Percentiles rank a stretch among this genome's conserved stretches.
Evolutionary conservation across 176 grass and related monocot species (phyloP).

Genomic region (Ampelocalamus luodianensis): DNA sequence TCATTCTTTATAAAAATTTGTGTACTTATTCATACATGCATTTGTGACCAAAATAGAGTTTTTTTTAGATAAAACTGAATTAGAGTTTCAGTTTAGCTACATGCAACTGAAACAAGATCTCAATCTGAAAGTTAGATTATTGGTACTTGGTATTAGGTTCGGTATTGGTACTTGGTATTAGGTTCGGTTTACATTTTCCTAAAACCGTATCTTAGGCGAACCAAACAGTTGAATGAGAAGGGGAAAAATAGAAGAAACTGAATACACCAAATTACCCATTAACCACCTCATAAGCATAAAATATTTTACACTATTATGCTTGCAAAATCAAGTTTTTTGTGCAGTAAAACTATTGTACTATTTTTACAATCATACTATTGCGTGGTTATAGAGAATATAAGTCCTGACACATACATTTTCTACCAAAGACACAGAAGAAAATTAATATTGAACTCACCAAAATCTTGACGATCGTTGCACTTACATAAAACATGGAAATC

Average conservation of each 20-base stretch:
- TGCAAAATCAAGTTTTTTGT: conserved; percentile 4
- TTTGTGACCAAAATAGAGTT: conserved; percentile 28
- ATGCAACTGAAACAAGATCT: conserved; percentile 33
- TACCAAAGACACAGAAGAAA: conserved; percentile 21
- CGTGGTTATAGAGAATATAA: background rate
- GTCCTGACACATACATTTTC: conserved; percentile 1
- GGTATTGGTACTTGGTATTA: background rate
- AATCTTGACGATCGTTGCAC: background rate
- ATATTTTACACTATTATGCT: background rate
- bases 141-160: background rate
- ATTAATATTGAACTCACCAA: background rate
- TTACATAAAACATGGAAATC: background rate
- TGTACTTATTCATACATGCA: conserved; percentile 15
- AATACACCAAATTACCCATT: background rate
- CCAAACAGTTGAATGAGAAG: background rate
- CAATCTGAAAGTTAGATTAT: conserved; percentile 12
- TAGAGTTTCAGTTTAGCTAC: background rate
- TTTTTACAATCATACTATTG: conserved; percentile 8
- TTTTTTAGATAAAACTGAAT: background rate
- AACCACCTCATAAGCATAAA: conserved; percentile 14
- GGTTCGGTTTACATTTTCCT: background rate
- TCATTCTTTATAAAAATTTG: background rate
- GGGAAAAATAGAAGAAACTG: background rate
- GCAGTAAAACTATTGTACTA: background rate
- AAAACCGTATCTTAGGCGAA: background rate